Evolutionary conservation across 495 filamentous ascomycete species (phyloP).

Genomic region (Neurospora sublineolata): DNA sequence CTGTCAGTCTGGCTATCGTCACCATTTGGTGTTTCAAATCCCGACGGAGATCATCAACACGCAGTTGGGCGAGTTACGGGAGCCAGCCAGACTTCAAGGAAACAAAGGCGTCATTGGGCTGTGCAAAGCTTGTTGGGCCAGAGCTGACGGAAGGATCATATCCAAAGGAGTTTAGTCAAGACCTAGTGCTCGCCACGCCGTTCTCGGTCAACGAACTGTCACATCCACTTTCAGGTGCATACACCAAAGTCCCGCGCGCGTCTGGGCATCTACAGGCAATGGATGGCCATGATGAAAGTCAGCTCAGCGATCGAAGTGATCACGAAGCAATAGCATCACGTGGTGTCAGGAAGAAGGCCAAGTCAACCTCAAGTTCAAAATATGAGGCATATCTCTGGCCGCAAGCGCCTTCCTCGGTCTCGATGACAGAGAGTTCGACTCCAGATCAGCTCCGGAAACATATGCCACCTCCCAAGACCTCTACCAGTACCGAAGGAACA

Average conservation of each 20-base stretch:
- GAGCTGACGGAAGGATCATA: not conserved
- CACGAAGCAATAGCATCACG: slow-evolving; percentile 17
- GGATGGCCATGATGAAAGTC: slow-evolving; percentile 7
- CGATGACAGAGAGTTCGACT: not conserved
- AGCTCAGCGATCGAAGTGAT: slow-evolving; percentile 5
- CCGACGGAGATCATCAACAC: not conserved
- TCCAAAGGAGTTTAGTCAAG: not conserved
- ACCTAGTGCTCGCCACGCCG: not conserved
- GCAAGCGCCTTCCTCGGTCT: not conserved
- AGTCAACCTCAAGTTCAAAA: not conserved
- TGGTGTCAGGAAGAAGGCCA: slow-evolving; percentile 16
- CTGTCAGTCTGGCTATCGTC: slow-evolving; percentile 17
- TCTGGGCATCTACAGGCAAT: slow-evolving; percentile 9
- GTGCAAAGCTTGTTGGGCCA: not conserved
- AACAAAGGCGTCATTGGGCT: not conserved
- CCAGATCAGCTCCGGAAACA: not conserved
- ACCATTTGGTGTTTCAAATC: slow-evolving; percentile 2
- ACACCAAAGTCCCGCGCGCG: not conserved
- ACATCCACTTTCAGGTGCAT: not conserved
- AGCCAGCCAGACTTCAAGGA: not conserved
- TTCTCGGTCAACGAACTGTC: not conserved
- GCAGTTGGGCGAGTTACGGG: not conserved
- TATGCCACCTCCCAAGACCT: not conserved
- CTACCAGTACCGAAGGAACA: slow-evolving; percentile 1
- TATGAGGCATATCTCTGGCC: not conserved